Base-by-base conservation (phyloP, 192 early-diverging fungal genomes). In the Linnemannia schmuckeri region DNA sequence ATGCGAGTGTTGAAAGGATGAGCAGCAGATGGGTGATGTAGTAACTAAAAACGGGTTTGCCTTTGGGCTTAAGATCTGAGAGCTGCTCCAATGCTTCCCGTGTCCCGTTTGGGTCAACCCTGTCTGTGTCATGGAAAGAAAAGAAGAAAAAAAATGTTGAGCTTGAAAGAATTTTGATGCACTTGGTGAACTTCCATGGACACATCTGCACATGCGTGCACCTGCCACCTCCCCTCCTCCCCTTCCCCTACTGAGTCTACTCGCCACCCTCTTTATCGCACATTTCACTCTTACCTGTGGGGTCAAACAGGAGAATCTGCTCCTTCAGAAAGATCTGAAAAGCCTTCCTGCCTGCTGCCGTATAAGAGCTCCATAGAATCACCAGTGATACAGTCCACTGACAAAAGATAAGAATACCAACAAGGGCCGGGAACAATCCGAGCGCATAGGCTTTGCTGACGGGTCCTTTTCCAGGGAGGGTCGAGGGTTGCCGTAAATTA, bases 1-100 rank as follows among this genome's bases (percentile, higher is more conserved):
- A 93, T 0, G 91, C 81, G 1, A 91, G 35, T 30, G 92, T 74
- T 3, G 92, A 89, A 13, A 92, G 78, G 41, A 85, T 54, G 49
- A 89, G 85, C 15, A 92, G 47, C 8, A 89, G 79, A 38, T 90
- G 79, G 9, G 90, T 89, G 22, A 89, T 78, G 75, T 91, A 88
- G 70, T 91, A 85, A 63, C 70, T 82, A 72, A 89, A 89, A 8
- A 18, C 24, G 35, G 49, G 78, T 8, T 68, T 61, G 15, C n/a
- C 9, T 49, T 72, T 77, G 44, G 72, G 77, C 47, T 75, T 54
- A 0, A 44, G 41, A 37, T 78, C 76, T 4, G 73, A 15, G 24
- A 84, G 55, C 18, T 79, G 82, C 30, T 70, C 49, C 12, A 84
- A 27, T 15, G 82, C 82, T 55, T 84, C 82, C 15, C 75, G 41